Conservation (phyloP, 2,329 filamentous ascomycete genomes). For the Didymella lethalis region DNA sequence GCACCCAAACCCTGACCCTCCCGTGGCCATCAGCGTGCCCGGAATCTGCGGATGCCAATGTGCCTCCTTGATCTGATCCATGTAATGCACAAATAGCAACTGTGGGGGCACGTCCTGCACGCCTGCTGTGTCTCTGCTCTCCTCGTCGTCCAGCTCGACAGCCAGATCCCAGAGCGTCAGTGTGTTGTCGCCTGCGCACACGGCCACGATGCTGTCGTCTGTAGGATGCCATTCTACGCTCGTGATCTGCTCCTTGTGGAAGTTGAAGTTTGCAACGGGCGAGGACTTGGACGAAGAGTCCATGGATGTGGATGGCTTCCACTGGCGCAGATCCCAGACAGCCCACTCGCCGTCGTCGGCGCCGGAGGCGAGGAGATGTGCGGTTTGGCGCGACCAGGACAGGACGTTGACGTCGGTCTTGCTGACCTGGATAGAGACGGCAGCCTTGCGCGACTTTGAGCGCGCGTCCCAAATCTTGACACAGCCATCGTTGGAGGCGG, state of each 20-base stretch:
- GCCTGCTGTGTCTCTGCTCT: conserved; percentile 87
- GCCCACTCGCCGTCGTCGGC: conserved; percentile 94
- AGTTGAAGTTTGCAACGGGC: conserved; percentile 91
- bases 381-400: conserved; percentile 89
- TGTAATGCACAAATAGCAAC: conserved; percentile 94
- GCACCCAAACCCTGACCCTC: conserved; percentile 79
- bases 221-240: conserved; percentile 97
- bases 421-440: conserved; percentile 84
- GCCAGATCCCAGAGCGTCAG: conserved; percentile 96
- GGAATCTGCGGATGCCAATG: conserved; percentile 99
- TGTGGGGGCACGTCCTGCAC: conserved; percentile 92
- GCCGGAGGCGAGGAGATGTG: conserved; percentile 88
- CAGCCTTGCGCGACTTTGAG: conserved; percentile 87
- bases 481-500: conserved; percentile 90
- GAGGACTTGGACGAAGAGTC: conserved; percentile 64
- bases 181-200: conserved; percentile 91
- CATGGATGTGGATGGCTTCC: conserved; percentile 73
- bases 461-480: conserved; percentile 96
- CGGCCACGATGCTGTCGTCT: conserved; percentile 93
- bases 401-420: conserved; percentile 93
- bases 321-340: conserved; percentile 95
- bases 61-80: conserved; percentile 91
- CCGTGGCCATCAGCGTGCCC: conserved; percentile 87
- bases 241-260: conserved; percentile 96
- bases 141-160: conserved; percentile 95